Conservation (phyloP, 495 filamentous ascomycete species). For the Hypoxylon intermedium region DNA sequence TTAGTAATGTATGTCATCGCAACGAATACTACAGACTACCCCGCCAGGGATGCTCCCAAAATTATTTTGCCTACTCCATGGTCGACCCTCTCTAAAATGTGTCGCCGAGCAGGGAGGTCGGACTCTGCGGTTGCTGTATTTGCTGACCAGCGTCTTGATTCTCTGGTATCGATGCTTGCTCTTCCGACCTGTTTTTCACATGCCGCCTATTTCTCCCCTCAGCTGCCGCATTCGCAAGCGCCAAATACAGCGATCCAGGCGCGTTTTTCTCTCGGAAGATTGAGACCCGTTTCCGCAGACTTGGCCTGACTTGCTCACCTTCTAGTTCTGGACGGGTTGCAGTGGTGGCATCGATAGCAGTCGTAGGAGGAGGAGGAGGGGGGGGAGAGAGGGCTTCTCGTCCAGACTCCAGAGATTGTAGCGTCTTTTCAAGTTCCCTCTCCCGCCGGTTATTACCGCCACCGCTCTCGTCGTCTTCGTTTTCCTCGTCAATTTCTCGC, state of each 20-base stretch:
- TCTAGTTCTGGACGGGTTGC: background rate
- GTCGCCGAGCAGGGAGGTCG: conserved; percentile 4
- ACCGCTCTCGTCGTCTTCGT: background rate
- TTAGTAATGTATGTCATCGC: too few relatives aligned
- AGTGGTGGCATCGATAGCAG: background rate
- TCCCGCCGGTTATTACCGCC: background rate
- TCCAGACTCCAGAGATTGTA: conserved; percentile 15
- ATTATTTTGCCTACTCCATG: background rate
- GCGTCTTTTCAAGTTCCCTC: background rate
- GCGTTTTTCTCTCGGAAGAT: conserved; percentile 25
- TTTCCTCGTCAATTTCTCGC: conserved; percentile 1
- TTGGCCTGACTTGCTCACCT: background rate
- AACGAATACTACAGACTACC: too few relatives aligned
- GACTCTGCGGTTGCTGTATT: conserved; percentile 10
- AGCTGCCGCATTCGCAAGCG: conserved; percentile 21
- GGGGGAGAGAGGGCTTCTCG: too few relatives aligned
- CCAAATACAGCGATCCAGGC: conserved; percentile 31
- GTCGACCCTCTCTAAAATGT: background rate
- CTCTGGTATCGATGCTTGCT: conserved; percentile 3
- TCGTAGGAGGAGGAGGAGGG: too few relatives aligned
- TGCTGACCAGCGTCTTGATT: background rate
- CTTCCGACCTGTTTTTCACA: conserved; percentile 24
- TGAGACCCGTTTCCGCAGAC: conserved; percentile 19
- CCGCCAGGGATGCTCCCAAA: too few relatives aligned
- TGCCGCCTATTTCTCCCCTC: conserved; percentile 16